Base-by-base conservation (phyloP, 208 protist genomes). In the Crithidia brevicula region DNA sequence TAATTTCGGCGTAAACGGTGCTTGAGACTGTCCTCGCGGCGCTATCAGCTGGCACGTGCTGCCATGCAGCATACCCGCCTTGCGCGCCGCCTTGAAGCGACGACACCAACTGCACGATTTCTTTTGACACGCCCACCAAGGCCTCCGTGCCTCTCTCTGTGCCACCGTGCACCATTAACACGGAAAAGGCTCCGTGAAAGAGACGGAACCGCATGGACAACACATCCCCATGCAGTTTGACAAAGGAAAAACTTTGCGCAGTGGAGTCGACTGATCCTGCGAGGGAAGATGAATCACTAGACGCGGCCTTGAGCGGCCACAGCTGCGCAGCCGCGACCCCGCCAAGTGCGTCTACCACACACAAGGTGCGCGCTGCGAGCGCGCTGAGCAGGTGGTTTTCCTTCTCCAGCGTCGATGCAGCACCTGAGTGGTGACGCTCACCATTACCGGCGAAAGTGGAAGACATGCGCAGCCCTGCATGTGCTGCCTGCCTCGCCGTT, bases 281-380 rank as follows among this genome's bases (percentile, higher is more conserved):
- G 9, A 40, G 16, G 6, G 40, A 28, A 4, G 28, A 25, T 25
- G 15, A 36, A 34, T 8, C 9, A 8, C 11, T 16, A 2, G 22
- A 2, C 13, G 25, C 27, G 27, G n/a, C 16, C 36, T 38, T 20
- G 27, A 23, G 42, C 16, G 61, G 69, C 69, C 69, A 75, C 53
- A 75, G 28, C 20, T 46, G 13, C 22, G 43, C 22, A 1, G 36
- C 69, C 4, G 63, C 70, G 2, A 45, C 36, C 20, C 70, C 34
- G 16, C 45, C 53, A 16, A 76, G 1, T 6, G 36, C 38, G 16
- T 69, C 51, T 42, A 84, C 77, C 28, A 91, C 49, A 22, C 40
- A 38, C 31, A 83, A 28, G 20, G 79, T 36, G 28, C 72, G 45
- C 9, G 31, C 15, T 30, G 75, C 58, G 15, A 75, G 63, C 28